phyloP scores from a whole-genome alignment of 2,329 filamentous ascomycete species.

The Calonectria crousiana region DNA sequence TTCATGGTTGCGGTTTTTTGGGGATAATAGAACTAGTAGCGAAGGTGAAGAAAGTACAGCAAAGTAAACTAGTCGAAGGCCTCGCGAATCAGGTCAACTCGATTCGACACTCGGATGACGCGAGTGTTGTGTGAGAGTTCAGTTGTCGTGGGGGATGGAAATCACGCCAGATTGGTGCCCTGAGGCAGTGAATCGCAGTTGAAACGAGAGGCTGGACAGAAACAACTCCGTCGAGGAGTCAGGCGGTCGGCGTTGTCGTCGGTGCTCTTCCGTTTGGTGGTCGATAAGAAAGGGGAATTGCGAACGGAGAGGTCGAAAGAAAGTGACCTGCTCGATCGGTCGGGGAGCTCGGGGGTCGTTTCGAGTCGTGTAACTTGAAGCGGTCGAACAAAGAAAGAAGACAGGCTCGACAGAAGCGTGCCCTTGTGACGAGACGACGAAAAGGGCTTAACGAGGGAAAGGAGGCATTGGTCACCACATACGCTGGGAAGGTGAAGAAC shows the following conservation, averaged over 20 bases:
- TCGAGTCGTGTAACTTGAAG: constrained; percentile 34
- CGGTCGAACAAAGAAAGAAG: constrained; percentile 35
- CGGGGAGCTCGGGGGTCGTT: constrained; percentile 22
- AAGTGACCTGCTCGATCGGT: constrained; percentile 28
- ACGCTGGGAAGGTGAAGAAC: constrained; percentile 34
- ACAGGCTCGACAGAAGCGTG: constrained; percentile 29
- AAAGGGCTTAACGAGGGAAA: constrained; percentile 37
- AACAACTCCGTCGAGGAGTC: constrained; percentile 18
- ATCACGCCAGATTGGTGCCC: constrained; percentile 17
- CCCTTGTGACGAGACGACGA: constrained; percentile 30
- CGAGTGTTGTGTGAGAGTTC: constrained; percentile 8
- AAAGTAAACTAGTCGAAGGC: constrained; percentile 8
- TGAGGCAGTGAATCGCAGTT: constrained; percentile 16
- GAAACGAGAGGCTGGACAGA: not conserved
- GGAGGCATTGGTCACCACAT: constrained; percentile 35
- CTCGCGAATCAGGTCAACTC: constrained; percentile 44
- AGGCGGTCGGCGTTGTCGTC: constrained; percentile 24
- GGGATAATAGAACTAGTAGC: constrained; percentile 32
- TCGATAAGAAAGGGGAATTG: constrained; percentile 22
- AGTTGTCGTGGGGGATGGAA: constrained; percentile 12
- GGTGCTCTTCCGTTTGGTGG: constrained; percentile 24
- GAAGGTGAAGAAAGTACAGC: constrained; percentile 14
- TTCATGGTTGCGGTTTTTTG: constrained; percentile 45
- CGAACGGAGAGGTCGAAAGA: constrained; percentile 12
- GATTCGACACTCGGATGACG: constrained; percentile 31